A percentile compares a stretch with the other conserved stretches of the same genome.
Evolutionary conservation across 176 grass and related monocot genomes (phyloP).

Genomic region (Aegilops bicornis): DNA sequence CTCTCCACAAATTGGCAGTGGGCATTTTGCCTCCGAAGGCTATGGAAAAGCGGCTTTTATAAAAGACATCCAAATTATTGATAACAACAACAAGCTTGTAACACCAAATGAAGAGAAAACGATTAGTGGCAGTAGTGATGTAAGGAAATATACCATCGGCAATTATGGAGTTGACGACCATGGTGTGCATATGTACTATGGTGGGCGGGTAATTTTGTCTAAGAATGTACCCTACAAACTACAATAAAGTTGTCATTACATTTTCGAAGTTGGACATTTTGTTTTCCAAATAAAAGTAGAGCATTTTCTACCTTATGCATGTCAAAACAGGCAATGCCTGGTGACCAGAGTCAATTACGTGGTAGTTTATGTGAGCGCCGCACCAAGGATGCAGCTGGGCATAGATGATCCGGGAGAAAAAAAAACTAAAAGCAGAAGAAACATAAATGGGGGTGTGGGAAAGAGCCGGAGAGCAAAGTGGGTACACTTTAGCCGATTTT

Average conservation of each 20-base stretch:
- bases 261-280: too few species aligned
- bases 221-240: not conserved
- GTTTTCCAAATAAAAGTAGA: too few species aligned
- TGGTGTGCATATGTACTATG: slow-evolving; percentile 17
- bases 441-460: too few species aligned
- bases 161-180: not conserved
- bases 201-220: not conserved
- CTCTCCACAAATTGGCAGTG: slow-evolving; percentile 27
- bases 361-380: too few species aligned
- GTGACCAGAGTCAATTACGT: too few species aligned
- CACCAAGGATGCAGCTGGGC: too few species aligned
- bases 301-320: too few species aligned
- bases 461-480: too few species aligned
- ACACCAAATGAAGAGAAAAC: not conserved
- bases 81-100: not conserved
- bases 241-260: not conserved
- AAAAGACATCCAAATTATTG: not conserved
- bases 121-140: not conserved
- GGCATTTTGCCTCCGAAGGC: slow-evolving; percentile 29
- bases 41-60: slow-evolving; percentile 19
- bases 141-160: not conserved
- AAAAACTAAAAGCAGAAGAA: too few species aligned
- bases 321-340: too few species aligned
- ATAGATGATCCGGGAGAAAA: too few species aligned
- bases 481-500: too few species aligned